Base-by-base conservation (phyloP, 1,139 yeast genomes). In the Spathaspora jeffriesii region DNA sequence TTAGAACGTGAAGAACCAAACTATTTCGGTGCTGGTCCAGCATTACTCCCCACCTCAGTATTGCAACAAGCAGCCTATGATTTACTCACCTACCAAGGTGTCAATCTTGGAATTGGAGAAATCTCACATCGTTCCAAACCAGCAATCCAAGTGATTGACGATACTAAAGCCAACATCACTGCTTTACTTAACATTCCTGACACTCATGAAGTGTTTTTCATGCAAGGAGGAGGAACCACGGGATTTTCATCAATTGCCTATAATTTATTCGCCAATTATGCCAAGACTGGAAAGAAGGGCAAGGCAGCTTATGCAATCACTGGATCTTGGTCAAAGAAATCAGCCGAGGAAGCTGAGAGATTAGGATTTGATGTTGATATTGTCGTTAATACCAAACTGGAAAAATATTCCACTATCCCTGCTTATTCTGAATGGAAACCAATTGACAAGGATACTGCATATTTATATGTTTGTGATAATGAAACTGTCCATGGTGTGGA, bases 21-120 rank as follows among this genome's bases (percentile, higher is more conserved):
- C 63, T 89, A 93, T 64, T 93, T 90, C 61, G 99, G 98, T 48
- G 98, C 99, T 22, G 99, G 99, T 11, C 99, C 99, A 42, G 99
- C 99, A 2, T 78, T 85, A 48, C 76, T 93, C 44, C 97, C 98
- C 23, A 84, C 93, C 4, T 65, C 70, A 8, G 98, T 91, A 4
- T 78, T 93, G 46, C 86, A 89, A 65, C 86, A 88, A 68, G 97
- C 98, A 1, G 96, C 97, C 1, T 65, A 67, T 36, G 98, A 93
- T 64, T 74, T 93, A 55, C 65, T 93, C 52, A 79, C 83, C 57
- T 93, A 82, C 66, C 73, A 85, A 48, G 76, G 73, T 40, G 71
- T 76, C 37, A 93, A 91, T 38, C 76, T 93, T 51, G 99, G 99
- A 43, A 78, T 91, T 45, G 98, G 97, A 55, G 99, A 93, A 67